Evolutionary conservation across 208 protist genomes (phyloP), one percentile per base, ranked within the genome.

Genomic region (Paratrypanosoma confusum): DNA sequence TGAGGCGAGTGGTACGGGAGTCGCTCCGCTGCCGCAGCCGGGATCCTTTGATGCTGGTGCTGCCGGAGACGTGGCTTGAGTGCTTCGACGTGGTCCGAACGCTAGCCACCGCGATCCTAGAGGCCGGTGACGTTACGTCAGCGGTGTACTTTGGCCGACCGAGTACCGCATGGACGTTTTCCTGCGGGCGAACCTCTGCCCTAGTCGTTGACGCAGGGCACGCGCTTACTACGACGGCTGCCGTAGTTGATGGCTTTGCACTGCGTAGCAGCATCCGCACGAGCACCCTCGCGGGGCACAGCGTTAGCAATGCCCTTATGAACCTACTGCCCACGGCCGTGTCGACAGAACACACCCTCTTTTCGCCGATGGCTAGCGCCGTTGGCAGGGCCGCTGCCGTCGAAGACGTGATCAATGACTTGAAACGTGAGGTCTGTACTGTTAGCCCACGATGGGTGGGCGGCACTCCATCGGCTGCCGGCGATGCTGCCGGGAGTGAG

Each of bases 151-250:
- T 64, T 35, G 61, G 54, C 36, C 75, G 83, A 5, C 83, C 83
- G 3, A 88, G 80, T 28, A 71, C 89, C 24, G 55, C 62, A 5
- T 85, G 71, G 71, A 57, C 83, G 3, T 63, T 92, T 0, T 41
- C 72, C n/a, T 59, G 55, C 25, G 83, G 76, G 5, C 51, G 52
- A 17, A 53, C 69, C 14, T 83, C 79, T 7, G 77, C 71, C 16
- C 56, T 92, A 13, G 79, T 92, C 13, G 29, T 83, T 5, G 83
- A 92, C 39, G 65, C 82, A 14, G 83, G 83, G 0, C 76, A 89
- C 55, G 69, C 51, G 42, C 79, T 83, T 48, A 52, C 64, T 5
- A 89, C 79, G 0, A 53, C 71, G n/a, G 44, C 79, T 5, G 83
- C 72, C 1, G 83, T 92, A 10, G 36, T 88, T 23, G 83, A 92